A percentile compares a stretch with the other conserved stretches of the same genome.
Conservation (phyloP, 257 asterid genomes). For the Fraxinus anomala region DNA sequence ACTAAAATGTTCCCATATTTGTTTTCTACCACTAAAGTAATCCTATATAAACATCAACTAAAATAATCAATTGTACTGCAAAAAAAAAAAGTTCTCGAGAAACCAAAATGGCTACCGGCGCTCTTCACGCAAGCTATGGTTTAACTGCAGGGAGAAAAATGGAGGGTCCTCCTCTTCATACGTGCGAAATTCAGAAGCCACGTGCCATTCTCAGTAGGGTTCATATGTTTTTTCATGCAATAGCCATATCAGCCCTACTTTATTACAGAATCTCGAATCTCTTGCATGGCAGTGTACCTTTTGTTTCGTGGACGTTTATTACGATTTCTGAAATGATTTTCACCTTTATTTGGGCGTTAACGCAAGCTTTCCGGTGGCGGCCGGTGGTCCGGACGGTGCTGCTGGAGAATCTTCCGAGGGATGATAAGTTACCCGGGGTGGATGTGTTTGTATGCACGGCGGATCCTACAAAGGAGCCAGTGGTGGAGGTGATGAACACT, state of each 20-base stretch:
- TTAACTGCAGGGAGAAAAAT: neutral
- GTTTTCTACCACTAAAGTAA: slow-evolving; percentile 25
- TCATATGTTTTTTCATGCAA: slow-evolving; percentile 59
- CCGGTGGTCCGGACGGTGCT: slow-evolving; percentile 67
- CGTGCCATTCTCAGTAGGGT: slow-evolving; percentile 57
- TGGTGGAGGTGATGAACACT: slow-evolving; percentile 82
- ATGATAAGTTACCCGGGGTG: slow-evolving; percentile 46
- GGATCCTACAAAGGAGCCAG: slow-evolving; percentile 75
- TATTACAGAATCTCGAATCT: slow-evolving; percentile 61
- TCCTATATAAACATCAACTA: slow-evolving; percentile 29
- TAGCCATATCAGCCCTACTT: slow-evolving; percentile 51
- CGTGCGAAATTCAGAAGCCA: slow-evolving; percentile 63
- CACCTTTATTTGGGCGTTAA: slow-evolving; percentile 54
- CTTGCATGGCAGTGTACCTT: slow-evolving; percentile 36
- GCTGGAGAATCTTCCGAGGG: slow-evolving; percentile 57
- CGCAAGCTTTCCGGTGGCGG: slow-evolving; percentile 75
- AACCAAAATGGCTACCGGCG: neutral
- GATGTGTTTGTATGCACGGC: slow-evolving; percentile 78
- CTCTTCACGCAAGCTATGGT: slow-evolving; percentile 16
- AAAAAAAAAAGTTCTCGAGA: slow-evolving; percentile 6
- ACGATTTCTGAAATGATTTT: slow-evolving; percentile 59
- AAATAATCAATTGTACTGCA: neutral
- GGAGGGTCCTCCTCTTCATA: slow-evolving; percentile 41
- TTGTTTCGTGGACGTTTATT: slow-evolving; percentile 53
- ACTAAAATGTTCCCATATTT: slow-evolving; percentile 35